Percentiles rank a stretch among this genome's conserved stretches.
Conservation (phyloP, 2,329 filamentous ascomycete genomes). For the Hysterium pulicare region DNA sequence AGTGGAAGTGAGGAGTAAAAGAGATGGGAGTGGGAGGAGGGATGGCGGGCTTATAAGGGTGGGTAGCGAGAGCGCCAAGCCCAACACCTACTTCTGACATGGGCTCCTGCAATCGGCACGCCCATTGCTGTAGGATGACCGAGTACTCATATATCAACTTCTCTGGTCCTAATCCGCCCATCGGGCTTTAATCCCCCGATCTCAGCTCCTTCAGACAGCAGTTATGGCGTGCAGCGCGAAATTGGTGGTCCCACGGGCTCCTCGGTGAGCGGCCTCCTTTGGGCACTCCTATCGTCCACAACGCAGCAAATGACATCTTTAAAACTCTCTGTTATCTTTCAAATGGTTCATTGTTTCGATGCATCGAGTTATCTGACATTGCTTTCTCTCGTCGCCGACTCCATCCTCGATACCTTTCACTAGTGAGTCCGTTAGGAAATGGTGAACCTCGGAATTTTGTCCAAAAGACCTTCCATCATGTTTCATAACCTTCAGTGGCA, state of each 20-base stretch:
- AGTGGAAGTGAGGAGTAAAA: conserved; percentile 15
- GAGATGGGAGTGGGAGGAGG: conserved; percentile 14
- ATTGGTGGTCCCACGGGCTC: conserved; percentile 6
- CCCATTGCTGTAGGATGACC: conserved; percentile 3
- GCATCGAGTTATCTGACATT: conserved; percentile 8
- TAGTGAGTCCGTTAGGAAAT: too few relatives aligned
- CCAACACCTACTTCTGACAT: conserved; percentile 10
- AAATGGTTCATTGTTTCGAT: conserved; percentile 5
- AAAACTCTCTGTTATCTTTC: neutral
- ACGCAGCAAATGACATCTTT: conserved; percentile 1
- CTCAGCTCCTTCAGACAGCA: conserved; percentile 5
- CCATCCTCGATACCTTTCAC: neutral
- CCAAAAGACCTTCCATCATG: neutral
- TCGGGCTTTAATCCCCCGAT: neutral
- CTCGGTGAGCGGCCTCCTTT: conserved; percentile 16
- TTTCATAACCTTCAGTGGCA: neutral
- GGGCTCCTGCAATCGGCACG: conserved; percentile 8
- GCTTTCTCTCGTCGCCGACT: neutral
- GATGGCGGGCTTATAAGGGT: conserved; percentile 13
- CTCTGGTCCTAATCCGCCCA: neutral
- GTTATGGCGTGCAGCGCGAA: conserved; percentile 8
- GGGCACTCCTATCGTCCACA: conserved; percentile 4
- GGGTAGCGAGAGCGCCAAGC: conserved; percentile 13
- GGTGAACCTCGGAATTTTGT: neutral
- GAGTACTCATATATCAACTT: conserved; percentile 6